Evolutionary conservation across 2,329 filamentous ascomycete genomes (phyloP).

Genomic region (Fusarium hainanense): DNA sequence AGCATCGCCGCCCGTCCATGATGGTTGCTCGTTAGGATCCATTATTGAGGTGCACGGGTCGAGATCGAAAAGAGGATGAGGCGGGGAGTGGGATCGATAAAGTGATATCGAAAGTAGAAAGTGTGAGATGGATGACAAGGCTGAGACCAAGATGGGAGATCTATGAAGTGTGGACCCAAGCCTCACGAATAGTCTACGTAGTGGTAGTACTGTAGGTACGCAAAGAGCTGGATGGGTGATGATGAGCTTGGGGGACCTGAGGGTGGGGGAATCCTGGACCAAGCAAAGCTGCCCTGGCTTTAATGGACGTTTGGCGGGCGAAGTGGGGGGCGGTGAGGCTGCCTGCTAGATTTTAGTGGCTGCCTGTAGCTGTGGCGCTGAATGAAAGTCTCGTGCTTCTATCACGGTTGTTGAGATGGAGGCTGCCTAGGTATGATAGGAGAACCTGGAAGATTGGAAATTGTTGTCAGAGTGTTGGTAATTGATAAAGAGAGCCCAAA

Average conservation of each 20-base stretch:
- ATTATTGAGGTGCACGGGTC: conserved; percentile 44
- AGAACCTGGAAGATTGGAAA: conserved; percentile 25
- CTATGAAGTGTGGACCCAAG: conserved; percentile 35
- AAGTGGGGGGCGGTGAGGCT: conserved; percentile 45
- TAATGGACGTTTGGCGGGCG: background rate
- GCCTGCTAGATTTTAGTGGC: conserved; percentile 35
- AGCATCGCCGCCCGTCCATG: conserved; percentile 59
- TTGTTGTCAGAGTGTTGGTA: background rate
- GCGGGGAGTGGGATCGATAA: conserved; percentile 1
- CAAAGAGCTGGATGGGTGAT: conserved; percentile 8
- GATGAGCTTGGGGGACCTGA: conserved; percentile 32
- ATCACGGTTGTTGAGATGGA: background rate
- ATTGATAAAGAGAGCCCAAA: background rate
- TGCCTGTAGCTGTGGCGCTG: conserved; percentile 36
- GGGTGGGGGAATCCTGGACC: conserved; percentile 33
- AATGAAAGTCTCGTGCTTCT: background rate
- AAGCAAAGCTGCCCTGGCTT: conserved; percentile 2
- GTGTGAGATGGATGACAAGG: conserved; percentile 26
- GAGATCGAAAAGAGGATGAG: background rate
- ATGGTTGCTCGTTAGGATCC: conserved; percentile 60
- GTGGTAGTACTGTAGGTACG: background rate
- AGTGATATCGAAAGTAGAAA: conserved; percentile 3
- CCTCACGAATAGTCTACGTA: conserved; percentile 28
- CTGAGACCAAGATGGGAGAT: conserved; percentile 31
- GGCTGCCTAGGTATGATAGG: conserved; percentile 12